Evolutionary conservation across 345 rosid species (phyloP), one percentile per base, ranked within the genome.

Genomic region (Lepidium didymum): DNA sequence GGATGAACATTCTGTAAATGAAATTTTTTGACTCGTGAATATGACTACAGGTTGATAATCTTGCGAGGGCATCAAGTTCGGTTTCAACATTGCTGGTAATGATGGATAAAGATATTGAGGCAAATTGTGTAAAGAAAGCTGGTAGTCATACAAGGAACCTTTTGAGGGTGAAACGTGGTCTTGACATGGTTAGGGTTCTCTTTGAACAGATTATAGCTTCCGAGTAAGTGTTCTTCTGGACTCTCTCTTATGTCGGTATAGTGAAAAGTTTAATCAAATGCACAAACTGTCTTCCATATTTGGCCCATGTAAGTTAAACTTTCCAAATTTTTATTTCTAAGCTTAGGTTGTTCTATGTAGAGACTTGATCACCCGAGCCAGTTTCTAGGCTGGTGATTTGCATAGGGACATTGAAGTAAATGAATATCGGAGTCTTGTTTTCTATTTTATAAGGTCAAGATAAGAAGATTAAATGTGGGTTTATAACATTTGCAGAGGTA

Each of bases 61-160:
- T 93, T 51, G 78, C 61, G 55, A 80, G 76, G 18, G 94, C 91
- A 5, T 90, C 97, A 31, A 85, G 87, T 61, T 85, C 97, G 3
- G 79, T 85, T 5, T 54, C 58, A 38, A 80, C 87, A 3, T 75
- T 88, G 38, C 80, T 79, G 45, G 82, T 64, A 2, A 61, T 93
- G 85, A 31, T 93, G 58, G 90, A 90, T 16, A 77, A 38, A 14
- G 98, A 93, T 77, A 44, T 88, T 18, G 74, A 76, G 5, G 79
- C 65, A 7, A 80, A 87, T 42, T 57, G 76, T 74, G 89, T 88
- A 8, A 83, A 62, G 77, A 87, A 78, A 80, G 83, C 84, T 9
- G 96, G 98, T 61, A 93, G 98, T 75, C 98, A 88, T 76, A 62
- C 96, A 1, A 80, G 99, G 66, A 94, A 94, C 77, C 88, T 94